Evolutionary conservation across 164 flowering plant species (phyloP), one percentile per base, ranked within the genome.

Genomic region (Stephania japonica): DNA sequence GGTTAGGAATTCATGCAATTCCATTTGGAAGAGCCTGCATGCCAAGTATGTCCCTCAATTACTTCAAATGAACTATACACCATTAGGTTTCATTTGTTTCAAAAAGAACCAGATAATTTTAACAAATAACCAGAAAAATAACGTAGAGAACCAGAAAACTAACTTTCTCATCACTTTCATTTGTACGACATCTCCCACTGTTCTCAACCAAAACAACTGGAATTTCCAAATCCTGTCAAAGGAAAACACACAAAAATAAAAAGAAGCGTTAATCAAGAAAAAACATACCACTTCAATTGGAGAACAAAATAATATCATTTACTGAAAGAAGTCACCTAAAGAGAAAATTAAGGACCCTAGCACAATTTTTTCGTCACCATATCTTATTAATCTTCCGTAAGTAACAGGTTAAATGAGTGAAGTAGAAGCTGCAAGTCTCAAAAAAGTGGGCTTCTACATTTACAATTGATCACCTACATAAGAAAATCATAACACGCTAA

Each of bases 151-250:
- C n/a, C n/a, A n/a, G n/a, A n/a, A n/a, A n/a, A n/a, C n/a, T n/a
- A n/a, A n/a, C 99, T 97, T 96, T 96, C 76, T 96, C 99, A 32
- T 85, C 89, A 70, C 18, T 73, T 19, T 89, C 98, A 81, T 93
- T 93, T 83, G 90, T 91, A 59, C 81, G 83, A 82, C 99, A 96
- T 79, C 99, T 89, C 67, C 97, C 95, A 80, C 98, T 90, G 76
- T 96, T 96, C 87, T 96, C 99, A 42, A 87, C 99, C 89, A 91
- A 85, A 78, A 83, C 90, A 78, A 93, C 91, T 68, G 95, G 97
- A 72, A 89, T 80, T 5, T 77, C 16, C 68, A 72, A 73, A 42
- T 32, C 83, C 98, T 94, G 65, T 50, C n/a, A n/a, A n/a, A n/a
- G 23, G 73, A 47, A 59, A 53, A 27, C 41, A 70, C 43, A 43